Percentiles rank a stretch among this genome's conserved stretches.
These are phyloP conservation scores for Colletotrichum sp. DNA, from an alignment of 2,329 filamentous ascomycete genomes.

Conservation along the genomic window DNA sequence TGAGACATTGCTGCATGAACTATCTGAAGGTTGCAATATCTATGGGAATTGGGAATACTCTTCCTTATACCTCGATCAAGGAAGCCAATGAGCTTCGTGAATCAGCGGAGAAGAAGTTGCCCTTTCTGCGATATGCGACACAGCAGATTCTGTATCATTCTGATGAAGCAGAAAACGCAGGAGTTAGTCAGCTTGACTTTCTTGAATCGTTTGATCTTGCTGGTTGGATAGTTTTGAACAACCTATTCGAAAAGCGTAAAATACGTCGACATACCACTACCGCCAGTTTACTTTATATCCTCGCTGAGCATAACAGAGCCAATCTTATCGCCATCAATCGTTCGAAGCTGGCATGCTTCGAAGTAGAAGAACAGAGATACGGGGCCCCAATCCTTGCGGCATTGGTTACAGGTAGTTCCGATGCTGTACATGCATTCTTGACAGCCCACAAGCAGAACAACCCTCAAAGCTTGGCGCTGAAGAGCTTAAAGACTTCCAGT, in stretches of 20 bases:
- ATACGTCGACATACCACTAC: not conserved
- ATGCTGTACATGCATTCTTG: not conserved
- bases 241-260: not conserved
- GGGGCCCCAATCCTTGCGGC: not conserved
- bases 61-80: accelerated
- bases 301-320: not conserved
- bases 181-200: not conserved
- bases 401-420: accelerated
- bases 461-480: not conserved
- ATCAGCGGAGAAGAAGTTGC: not conserved
- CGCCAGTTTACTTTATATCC: not conserved
- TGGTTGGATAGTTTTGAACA: not conserved
- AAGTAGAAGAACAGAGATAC: not conserved
- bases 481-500: too few relatives aligned
- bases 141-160: not conserved
- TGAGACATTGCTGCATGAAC: not conserved
- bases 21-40: not conserved
- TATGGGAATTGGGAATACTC: not conserved
- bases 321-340: accelerated
- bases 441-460: not conserved
- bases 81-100: not conserved
- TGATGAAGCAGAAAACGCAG: accelerated
- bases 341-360: not conserved
- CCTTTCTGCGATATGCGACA: not conserved
- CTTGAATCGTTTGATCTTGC: not conserved